These are phyloP conservation scores for Sisymbrium altissimum DNA, from an alignment of 345 rosid species.

Conservation along the genomic window DNA sequence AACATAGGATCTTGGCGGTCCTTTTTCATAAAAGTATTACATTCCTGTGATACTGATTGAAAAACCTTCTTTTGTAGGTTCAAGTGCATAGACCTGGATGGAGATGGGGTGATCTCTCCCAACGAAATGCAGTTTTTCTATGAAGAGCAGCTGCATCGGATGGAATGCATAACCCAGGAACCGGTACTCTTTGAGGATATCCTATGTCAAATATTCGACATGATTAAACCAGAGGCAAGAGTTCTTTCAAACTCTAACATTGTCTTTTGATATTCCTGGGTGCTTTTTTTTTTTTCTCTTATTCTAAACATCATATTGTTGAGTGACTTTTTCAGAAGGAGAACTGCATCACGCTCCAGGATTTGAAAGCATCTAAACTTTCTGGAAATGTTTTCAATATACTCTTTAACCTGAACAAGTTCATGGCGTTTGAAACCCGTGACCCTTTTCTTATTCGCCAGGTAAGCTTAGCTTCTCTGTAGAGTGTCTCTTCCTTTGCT, in stretches of 20 bases:
- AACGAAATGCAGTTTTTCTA: constrained; percentile 87
- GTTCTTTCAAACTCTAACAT: background rate
- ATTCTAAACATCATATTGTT: background rate
- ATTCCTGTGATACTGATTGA: background rate
- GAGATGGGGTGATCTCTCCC: constrained; percentile 72
- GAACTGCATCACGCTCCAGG: constrained; percentile 60
- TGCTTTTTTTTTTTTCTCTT: too few relatives aligned
- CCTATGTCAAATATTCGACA: constrained; percentile 82
- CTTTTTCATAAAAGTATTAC: too few relatives aligned
- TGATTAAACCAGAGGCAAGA: constrained; percentile 74
- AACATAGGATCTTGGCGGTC: background rate
- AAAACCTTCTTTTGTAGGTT: constrained; percentile 52
- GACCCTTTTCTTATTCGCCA: constrained; percentile 76
- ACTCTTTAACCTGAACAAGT: constrained; percentile 83
- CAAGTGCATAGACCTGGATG: constrained; percentile 87
- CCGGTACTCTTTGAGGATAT: constrained; percentile 80
- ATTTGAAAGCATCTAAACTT: constrained; percentile 65
- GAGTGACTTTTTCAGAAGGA: constrained; percentile 34
- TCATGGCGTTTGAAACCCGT: constrained; percentile 79
- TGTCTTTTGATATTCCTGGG: background rate
- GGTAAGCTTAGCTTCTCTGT: constrained; percentile 37
- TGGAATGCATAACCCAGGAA: constrained; percentile 81
- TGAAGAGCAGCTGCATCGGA: constrained; percentile 85
- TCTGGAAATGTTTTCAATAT: constrained; percentile 80
- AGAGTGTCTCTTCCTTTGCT: background rate